Base-by-base conservation (phyloP, 768 basidiomycete genomes). In the Podaxis pistillaris region DNA sequence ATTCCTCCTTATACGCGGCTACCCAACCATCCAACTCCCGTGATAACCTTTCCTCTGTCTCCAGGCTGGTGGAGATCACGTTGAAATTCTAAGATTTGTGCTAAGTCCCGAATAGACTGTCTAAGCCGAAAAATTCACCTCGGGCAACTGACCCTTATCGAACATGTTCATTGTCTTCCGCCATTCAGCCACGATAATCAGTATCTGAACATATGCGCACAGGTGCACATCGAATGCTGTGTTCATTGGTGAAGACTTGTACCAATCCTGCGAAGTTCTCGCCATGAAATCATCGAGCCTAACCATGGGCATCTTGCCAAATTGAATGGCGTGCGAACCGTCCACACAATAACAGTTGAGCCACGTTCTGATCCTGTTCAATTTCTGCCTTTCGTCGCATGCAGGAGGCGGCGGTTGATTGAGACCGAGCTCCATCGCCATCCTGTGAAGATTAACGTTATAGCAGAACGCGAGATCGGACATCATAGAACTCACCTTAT, bases 291-390 rank as follows among this genome's bases (percentile, higher is more conserved):
- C 86, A 67, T 91, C 86, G 36, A 86, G 77, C 41, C 75, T 76
- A 15, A 91, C 76, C 76, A 88, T 87, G 50, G 86, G 84, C 49
- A 87, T 82, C 68, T 90, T 91, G 11, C 90, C 90, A 68, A 88
- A 87, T 69, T 91, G 85, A 50, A 86, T 86, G n/a, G 88, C 85
- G 67, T 88, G 81, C 37, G 88, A 89, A 5, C 86, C 85, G 69
- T 93, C 91, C 59, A 89, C 83, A 65, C 88, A 86, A 70, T 85
- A 90, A 70, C 88, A 91, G 68, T 86, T 86, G 59, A 91, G 76
- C 89, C 90, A 92, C 26, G 86, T 88, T 63, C 91, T 79, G 28
- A 84, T 85, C 44, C 89, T 80, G 68, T 93, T 92, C 41, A 88
- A 76, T 24, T 80, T 78, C 77, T 91, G 89, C 33, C 87, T 80